These are phyloP conservation scores for Aspergillus hortae DNA, from an alignment of 2,329 filamentous ascomycete genomes.

Conservation along the genomic window DNA sequence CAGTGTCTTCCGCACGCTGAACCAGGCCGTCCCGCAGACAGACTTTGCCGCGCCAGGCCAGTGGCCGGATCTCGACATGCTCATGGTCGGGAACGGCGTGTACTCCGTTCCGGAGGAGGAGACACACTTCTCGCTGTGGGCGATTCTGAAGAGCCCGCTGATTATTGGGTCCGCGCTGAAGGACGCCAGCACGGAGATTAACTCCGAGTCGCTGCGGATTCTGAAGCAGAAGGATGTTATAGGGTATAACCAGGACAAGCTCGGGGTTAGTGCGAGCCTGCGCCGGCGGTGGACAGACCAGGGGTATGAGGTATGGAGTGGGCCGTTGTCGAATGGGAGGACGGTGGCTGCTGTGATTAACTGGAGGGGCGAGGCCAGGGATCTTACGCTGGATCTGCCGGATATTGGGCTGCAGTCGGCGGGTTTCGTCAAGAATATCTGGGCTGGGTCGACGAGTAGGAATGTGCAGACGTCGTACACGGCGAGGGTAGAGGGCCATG, in stretches of 20 bases:
- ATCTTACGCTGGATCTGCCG: slow-evolving; percentile 42
- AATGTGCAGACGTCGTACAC: slow-evolving; percentile 26
- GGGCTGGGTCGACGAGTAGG: slow-evolving; percentile 15
- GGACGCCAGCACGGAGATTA: slow-evolving; percentile 30
- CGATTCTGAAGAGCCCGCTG: slow-evolving; percentile 51
- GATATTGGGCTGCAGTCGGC: slow-evolving; percentile 42
- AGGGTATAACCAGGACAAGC: slow-evolving; percentile 55
- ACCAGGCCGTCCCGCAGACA: slow-evolving; percentile 50
- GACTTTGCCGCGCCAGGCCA: slow-evolving; percentile 45
- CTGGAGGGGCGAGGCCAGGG: slow-evolving; percentile 46
- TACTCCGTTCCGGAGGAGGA: slow-evolving; percentile 48
- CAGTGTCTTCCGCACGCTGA: slow-evolving; percentile 51
- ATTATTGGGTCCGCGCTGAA: slow-evolving; percentile 47
- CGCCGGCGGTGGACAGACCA: slow-evolving; percentile 47
- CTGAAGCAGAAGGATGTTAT: slow-evolving; percentile 54
- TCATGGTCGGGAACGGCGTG: slow-evolving; percentile 48
- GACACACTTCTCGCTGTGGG: slow-evolving; percentile 54
- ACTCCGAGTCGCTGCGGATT: slow-evolving; percentile 40
- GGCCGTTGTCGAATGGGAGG: slow-evolving; percentile 43
- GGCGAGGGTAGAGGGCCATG: slow-evolving; percentile 23
- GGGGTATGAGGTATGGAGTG: slow-evolving; percentile 52
- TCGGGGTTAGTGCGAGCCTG: slow-evolving; percentile 52
- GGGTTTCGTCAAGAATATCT: slow-evolving; percentile 27
- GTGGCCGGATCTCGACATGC: slow-evolving; percentile 54
- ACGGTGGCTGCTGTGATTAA: slow-evolving; percentile 49